These are phyloP conservation scores for Glarea lozoyensis DNA, from an alignment of 495 filamentous ascomycete genomes.

Conservation along the genomic window DNA sequence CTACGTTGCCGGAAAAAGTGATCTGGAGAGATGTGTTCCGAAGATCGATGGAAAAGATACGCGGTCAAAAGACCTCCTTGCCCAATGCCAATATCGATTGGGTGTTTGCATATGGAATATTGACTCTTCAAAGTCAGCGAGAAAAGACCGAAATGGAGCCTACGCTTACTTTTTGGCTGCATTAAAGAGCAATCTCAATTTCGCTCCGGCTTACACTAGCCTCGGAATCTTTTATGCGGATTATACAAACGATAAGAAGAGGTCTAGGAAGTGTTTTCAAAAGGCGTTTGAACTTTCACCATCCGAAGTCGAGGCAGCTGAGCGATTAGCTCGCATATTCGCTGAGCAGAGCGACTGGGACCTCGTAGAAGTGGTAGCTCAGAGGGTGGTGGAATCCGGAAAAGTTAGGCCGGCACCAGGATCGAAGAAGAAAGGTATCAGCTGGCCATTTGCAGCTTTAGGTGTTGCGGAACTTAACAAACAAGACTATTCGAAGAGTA, in stretches of 20 bases:
- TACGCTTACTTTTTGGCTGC: conserved; percentile 79
- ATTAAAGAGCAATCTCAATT: conserved; percentile 80
- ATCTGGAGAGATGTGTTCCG: conserved; percentile 59
- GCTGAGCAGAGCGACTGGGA: conserved; percentile 93
- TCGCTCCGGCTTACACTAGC: conserved; percentile 84
- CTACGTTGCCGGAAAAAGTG: conserved; percentile 48
- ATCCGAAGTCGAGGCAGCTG: conserved; percentile 78
- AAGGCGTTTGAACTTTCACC: conserved; percentile 93
- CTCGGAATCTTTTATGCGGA: conserved; percentile 94
- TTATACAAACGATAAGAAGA: conserved; percentile 74
- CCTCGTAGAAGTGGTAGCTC: conserved; percentile 83
- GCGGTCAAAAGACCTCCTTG: conserved; percentile 60
- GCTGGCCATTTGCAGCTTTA: conserved; percentile 94
- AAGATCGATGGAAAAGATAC: conserved; percentile 28
- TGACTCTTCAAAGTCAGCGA: conserved; percentile 56
- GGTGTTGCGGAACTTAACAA: conserved; percentile 95
- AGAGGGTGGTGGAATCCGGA: conserved; percentile 87
- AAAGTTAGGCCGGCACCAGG: conserved; percentile 82
- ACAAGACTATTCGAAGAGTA: conserved; percentile 79
- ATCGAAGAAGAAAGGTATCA: conserved; percentile 80
- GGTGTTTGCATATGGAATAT: conserved; percentile 84
- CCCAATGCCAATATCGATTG: conserved; percentile 79
- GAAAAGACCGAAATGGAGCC: conserved; percentile 67
- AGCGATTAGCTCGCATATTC: conserved; percentile 75
- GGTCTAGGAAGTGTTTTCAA: conserved; percentile 86